These are phyloP conservation scores for Parafenestella ontariensis DNA, from an alignment of 2,329 filamentous ascomycete species.

Conservation along the genomic window DNA sequence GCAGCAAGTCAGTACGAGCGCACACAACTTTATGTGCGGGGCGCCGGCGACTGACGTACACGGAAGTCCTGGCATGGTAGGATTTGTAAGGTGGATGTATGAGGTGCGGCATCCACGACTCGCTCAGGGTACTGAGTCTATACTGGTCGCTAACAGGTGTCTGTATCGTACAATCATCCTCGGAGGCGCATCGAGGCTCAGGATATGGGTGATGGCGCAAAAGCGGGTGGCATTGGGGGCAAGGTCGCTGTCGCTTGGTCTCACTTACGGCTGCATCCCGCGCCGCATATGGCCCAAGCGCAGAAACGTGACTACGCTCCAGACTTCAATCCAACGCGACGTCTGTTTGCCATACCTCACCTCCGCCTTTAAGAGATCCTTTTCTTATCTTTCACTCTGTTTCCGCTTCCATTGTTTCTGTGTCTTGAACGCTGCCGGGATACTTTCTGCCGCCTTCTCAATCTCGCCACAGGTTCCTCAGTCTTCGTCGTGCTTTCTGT, in stretches of 20 bases:
- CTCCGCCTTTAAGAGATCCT: background rate
- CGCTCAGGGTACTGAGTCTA: slow-evolving; percentile 46
- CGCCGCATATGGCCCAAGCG: slow-evolving; percentile 25
- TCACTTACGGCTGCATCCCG: slow-evolving; percentile 15
- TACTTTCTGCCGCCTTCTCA: slow-evolving; percentile 1
- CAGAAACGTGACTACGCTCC: slow-evolving; percentile 24
- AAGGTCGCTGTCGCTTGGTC: slow-evolving; percentile 18
- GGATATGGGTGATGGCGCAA: slow-evolving; percentile 24
- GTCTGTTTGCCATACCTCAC: slow-evolving; percentile 8
- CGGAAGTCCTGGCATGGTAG: slow-evolving; percentile 59
- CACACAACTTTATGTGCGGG: background rate
- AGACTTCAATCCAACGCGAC: slow-evolving; percentile 17
- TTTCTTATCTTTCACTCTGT: background rate
- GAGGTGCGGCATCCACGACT: slow-evolving; percentile 36
- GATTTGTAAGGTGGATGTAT: slow-evolving; percentile 23
- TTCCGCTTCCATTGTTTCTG: background rate
- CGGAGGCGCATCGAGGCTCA: slow-evolving; percentile 39
- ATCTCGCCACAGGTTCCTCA: slow-evolving; percentile 11
- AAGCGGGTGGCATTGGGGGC: slow-evolving; percentile 21
- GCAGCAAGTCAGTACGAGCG: slow-evolving; percentile 27
- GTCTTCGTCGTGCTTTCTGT: slow-evolving; percentile 20
- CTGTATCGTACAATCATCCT: slow-evolving; percentile 52
- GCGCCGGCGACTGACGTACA: slow-evolving; percentile 47
- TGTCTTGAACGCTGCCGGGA: background rate
- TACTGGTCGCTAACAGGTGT: slow-evolving; percentile 46